Percentiles rank a stretch among this genome's conserved stretches.
Conservation (phyloP, 1,284 basidiomycete genomes). For the Xerocomus nothofagi region DNA sequence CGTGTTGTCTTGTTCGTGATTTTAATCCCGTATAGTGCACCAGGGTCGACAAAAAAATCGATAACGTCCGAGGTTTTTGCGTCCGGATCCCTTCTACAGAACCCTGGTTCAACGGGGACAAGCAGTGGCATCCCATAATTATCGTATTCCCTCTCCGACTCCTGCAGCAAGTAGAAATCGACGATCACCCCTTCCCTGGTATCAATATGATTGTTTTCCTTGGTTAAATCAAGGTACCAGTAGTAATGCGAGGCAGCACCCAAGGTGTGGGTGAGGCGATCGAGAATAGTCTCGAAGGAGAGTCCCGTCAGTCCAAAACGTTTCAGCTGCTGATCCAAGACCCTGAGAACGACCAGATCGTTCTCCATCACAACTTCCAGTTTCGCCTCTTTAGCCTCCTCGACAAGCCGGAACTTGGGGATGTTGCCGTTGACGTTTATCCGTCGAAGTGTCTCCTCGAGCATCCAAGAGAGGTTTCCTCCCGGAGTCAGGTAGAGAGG, state of each 20-base stretch:
- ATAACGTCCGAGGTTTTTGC: slow-evolving; percentile 8
- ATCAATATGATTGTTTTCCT: neutral
- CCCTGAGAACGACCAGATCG: slow-evolving; percentile 4
- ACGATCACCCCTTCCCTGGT: slow-evolving; percentile 1
- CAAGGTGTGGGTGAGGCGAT: slow-evolving; percentile 2
- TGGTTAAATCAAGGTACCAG: slow-evolving; percentile 25
- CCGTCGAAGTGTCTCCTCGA: slow-evolving; percentile 1
- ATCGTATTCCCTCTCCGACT: slow-evolving; percentile 8
- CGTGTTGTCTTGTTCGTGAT: slow-evolving; percentile 21
- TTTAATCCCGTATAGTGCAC: slow-evolving; percentile 15
- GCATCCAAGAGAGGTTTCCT: neutral
- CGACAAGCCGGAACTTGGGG: slow-evolving; percentile 2
- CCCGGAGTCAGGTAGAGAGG: slow-evolving; percentile 4
- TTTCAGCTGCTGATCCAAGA: slow-evolving; percentile 15
- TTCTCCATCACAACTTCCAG: slow-evolving; percentile 9
- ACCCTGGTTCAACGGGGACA: slow-evolving; percentile 5
- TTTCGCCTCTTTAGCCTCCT: slow-evolving; percentile 3
- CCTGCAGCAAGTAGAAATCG: slow-evolving; percentile 16
- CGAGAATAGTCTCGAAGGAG: neutral
- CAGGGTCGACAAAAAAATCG: slow-evolving; percentile 18
- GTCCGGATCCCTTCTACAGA: slow-evolving; percentile 1
- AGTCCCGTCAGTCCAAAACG: slow-evolving; percentile 10
- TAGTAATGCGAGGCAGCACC: slow-evolving; percentile 20
- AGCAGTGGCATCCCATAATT: slow-evolving; percentile 7
- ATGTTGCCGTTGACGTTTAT: neutral